phyloP scores from a whole-genome alignment of 1,139 yeast species.

The Hyphopichia burtonii region DNA sequence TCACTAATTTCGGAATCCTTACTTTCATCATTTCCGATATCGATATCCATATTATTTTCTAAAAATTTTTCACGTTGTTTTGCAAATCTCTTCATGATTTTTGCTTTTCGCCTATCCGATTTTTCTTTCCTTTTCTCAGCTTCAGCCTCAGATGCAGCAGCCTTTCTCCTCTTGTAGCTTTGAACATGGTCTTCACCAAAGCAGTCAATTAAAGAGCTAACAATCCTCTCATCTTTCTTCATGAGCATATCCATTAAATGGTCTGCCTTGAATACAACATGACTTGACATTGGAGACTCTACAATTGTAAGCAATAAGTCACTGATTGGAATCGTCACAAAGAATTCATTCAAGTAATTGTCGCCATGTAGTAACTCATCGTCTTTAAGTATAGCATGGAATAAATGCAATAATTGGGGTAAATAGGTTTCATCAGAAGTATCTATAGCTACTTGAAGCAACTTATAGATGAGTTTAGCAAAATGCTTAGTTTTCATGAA shows the following conservation, averaged over 20 bases:
- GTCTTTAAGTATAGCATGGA: conserved; percentile 64
- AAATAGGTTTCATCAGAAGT: conserved; percentile 52
- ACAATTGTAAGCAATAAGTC: conserved; percentile 52
- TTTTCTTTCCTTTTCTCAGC: conserved; percentile 46
- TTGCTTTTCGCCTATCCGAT: conserved; percentile 37
- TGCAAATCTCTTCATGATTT: conserved; percentile 42
- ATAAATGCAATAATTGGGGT: conserved; percentile 60
- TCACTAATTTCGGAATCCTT: conserved; percentile 2
- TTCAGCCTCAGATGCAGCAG: conserved; percentile 28
- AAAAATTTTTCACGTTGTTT: conserved; percentile 40
- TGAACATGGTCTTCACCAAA: conserved; percentile 58
- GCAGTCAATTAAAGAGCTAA: conserved; percentile 51
- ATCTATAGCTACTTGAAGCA: conserved; percentile 51
- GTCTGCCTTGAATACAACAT: conserved; percentile 54
- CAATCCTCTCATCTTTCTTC: conserved; percentile 44
- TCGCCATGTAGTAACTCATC: conserved; percentile 45
- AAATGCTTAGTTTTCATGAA: conserved; percentile 54
- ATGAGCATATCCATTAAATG: conserved; percentile 51
- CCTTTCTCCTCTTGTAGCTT: conserved; percentile 31
- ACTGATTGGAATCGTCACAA: conserved; percentile 55
- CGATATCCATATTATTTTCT: conserved; percentile 26
- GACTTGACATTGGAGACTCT: conserved; percentile 50
- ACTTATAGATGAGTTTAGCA: conserved; percentile 56
- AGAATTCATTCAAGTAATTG: conserved; percentile 39
- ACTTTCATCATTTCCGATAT: conserved; percentile 3